Conservation (phyloP, 768 basidiomycete species). For the Amanita polypyramis region DNA sequence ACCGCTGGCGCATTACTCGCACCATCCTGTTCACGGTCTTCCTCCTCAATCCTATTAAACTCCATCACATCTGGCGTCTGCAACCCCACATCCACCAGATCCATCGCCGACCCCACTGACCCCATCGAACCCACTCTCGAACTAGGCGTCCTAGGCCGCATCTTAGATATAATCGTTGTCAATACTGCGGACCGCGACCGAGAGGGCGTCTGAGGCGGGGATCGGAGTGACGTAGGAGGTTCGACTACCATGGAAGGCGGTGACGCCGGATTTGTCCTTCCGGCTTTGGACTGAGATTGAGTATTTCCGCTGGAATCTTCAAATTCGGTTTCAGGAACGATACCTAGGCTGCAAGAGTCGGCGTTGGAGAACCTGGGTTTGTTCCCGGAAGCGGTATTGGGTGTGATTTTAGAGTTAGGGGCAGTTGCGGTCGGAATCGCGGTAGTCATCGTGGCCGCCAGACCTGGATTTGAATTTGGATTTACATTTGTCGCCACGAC, state of each 20-base stretch:
- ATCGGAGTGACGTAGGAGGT: conserved; percentile 3
- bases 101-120: neutral
- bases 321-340: conserved; percentile 5
- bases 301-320: conserved; percentile 6
- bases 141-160: neutral
- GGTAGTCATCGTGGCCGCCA: too few relatives aligned
- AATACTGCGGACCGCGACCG: too few relatives aligned
- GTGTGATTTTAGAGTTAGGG: neutral
- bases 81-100: neutral
- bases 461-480: neutral
- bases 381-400: neutral
- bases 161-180: neutral
- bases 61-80: too few relatives aligned
- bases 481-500: neutral
- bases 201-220: neutral
- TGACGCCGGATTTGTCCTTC: neutral
- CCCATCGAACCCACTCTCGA: neutral
- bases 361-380: neutral
- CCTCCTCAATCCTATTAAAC: too few relatives aligned
- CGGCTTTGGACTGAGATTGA: neutral
- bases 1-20: too few relatives aligned
- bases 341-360: neutral
- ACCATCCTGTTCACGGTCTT: too few relatives aligned
- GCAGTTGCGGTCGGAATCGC: neutral
- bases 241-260: conserved; percentile 3